Percentiles rank a stretch among this genome's conserved stretches.
These are phyloP conservation scores for Lyophyllum shimeji DNA, from an alignment of 768 basidiomycete genomes.

Conservation along the genomic window DNA sequence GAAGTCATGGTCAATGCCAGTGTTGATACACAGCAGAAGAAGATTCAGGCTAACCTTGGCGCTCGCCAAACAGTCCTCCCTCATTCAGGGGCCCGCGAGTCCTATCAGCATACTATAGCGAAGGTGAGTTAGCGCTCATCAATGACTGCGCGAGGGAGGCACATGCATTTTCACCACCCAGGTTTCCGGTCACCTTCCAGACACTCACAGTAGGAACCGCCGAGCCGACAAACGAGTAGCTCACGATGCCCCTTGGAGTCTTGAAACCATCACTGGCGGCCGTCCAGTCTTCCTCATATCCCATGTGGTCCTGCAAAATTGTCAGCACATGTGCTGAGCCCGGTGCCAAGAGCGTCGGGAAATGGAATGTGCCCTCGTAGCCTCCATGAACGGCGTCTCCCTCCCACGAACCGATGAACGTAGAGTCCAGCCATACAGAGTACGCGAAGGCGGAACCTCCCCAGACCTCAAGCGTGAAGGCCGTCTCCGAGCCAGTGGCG, in stretches of 20 bases:
- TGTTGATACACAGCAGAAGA: not conserved
- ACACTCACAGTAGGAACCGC: constrained; percentile 32
- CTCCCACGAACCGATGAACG: constrained; percentile 47
- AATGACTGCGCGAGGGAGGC: not conserved
- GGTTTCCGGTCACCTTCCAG: constrained; percentile 54
- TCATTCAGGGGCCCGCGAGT: constrained; percentile 59
- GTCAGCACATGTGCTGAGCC: constrained; percentile 44
- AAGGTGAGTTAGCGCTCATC: not conserved
- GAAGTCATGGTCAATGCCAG: constrained; percentile 1
- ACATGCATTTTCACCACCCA: constrained; percentile 46
- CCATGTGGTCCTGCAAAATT: constrained; percentile 56
- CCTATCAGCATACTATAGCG: constrained; percentile 41
- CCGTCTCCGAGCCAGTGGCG: constrained; percentile 45
- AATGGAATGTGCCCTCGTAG: constrained; percentile 34
- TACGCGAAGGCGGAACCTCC: constrained; percentile 50
- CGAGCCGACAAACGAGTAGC: constrained; percentile 44
- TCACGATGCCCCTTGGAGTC: constrained; percentile 45
- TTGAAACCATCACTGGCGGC: constrained; percentile 47
- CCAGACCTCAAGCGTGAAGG: constrained; percentile 36
- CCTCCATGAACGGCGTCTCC: constrained; percentile 34
- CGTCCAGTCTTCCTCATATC: constrained; percentile 44
- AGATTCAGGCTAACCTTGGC: constrained; percentile 34
- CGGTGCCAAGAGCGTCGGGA: constrained; percentile 26
- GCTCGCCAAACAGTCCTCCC: constrained; percentile 57
- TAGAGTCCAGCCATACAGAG: constrained; percentile 48